Evolutionary conservation across 2,329 filamentous ascomycete genomes (phyloP).

Genomic region (Pezicula radicicola): DNA sequence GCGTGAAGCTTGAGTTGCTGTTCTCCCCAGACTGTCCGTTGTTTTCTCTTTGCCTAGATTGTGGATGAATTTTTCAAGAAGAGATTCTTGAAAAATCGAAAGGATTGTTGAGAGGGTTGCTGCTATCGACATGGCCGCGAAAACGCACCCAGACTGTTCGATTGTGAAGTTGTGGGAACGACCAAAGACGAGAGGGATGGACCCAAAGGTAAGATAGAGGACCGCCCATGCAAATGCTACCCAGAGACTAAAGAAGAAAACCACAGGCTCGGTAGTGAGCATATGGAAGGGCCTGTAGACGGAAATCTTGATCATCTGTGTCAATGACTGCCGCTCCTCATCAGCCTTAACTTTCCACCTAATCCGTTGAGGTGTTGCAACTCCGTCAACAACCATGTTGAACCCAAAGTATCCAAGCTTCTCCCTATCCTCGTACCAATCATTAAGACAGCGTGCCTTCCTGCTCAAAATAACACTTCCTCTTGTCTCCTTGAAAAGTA

Average conservation of each 20-base stretch:
- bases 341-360: constrained; percentile 80
- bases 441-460: constrained; percentile 71
- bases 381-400: constrained; percentile 32
- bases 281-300: constrained; percentile 76
- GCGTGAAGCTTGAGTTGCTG: not conserved
- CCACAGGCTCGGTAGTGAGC: constrained; percentile 72
- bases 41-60: constrained; percentile 13
- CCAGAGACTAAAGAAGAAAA: constrained; percentile 88
- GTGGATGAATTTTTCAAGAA: constrained; percentile 48
- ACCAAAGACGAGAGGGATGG: constrained; percentile 74
- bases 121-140: constrained; percentile 68
- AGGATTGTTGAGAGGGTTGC: constrained; percentile 63
- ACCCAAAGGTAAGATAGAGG: constrained; percentile 79
- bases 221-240: constrained; percentile 87
- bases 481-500: constrained; percentile 79
- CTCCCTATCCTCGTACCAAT: constrained; percentile 76
- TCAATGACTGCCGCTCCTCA: constrained; percentile 67
- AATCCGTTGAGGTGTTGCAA: constrained; percentile 48
- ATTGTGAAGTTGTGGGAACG: constrained; percentile 65
- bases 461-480: constrained; percentile 75
- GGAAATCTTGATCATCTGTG: constrained; percentile 69
- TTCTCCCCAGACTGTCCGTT: not conserved
- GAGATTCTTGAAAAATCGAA: constrained; percentile 69
- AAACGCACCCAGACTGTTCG: constrained; percentile 68
- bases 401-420: constrained; percentile 46